Evolutionary conservation across 2,329 filamentous ascomycete genomes (phyloP).

Genomic region (Penicillium sp.): DNA sequence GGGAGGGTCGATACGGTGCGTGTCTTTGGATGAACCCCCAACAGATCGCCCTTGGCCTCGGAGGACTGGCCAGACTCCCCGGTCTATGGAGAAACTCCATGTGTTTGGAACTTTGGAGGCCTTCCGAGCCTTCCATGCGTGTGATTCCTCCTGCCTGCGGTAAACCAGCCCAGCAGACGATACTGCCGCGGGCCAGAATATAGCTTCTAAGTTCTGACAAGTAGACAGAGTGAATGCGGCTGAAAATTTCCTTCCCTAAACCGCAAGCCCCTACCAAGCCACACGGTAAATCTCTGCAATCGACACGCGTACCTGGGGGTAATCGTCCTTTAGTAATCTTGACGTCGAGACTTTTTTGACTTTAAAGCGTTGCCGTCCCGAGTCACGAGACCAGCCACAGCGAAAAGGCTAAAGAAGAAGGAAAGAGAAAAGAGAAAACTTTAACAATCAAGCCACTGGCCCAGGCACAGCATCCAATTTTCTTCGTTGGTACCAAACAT

Average conservation of each 20-base stretch:
- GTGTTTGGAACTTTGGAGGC: neutral
- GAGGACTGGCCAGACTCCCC: neutral
- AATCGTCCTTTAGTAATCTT: neutral
- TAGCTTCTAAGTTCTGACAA: too few species aligned
- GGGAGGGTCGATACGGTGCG: neutral
- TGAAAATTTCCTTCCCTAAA: neutral
- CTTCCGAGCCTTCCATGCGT: neutral
- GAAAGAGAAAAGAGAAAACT: neutral
- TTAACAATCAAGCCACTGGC: neutral
- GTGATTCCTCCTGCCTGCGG: neutral
- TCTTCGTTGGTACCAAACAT: too few species aligned
- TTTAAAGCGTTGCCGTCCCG: neutral
- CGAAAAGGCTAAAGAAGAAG: neutral
- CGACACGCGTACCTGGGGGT: neutral
- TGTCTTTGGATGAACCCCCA: neutral
- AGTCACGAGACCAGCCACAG: conserved; percentile 1
- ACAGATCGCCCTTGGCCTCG: neutral
- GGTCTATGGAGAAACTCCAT: neutral
- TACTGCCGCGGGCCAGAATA: neutral
- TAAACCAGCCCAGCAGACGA: neutral
- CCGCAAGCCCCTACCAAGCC: neutral
- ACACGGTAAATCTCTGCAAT: neutral
- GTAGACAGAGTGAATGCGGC: neutral
- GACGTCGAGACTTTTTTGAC: neutral
- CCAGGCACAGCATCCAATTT: neutral